Base-by-base conservation (phyloP, 2,329 filamentous ascomycete species). In the Davidsoniella australis region DNA sequence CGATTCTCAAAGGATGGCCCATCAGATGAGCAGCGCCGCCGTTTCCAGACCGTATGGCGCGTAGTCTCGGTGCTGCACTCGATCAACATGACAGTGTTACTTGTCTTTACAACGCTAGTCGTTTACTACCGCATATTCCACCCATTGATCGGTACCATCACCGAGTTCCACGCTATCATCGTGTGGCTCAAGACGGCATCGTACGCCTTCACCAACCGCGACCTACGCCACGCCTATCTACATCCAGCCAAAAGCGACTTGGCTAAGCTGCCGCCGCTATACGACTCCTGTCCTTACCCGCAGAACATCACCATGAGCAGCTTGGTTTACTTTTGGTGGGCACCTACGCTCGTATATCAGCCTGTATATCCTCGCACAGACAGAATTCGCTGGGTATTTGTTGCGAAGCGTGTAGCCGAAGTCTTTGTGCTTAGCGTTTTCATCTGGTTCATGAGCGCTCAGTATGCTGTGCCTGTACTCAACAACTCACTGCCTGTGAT, bases 111-210 rank as follows among this genome's bases (percentile, higher is more conserved):
- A 7, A 91, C 85, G 44, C 78, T 79, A 54, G 78, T 87, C 16
- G 88, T 98, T 16, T 98, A 94, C 68, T 89, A 81, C 63, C 74
- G 84, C 62, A 85, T 98, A 56, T 78, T 94, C 63, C 91, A 98
- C 63, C 91, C 91, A 0, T 74, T 94, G 16, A 93, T 98, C 57
- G 91, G 91, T 40, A 94, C 87, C 0, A 68, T 94, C 45, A 87
- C 84, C 55, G 85, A 96, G 64, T 66, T 94, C 53, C 91, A 98
- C 62, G 87, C 88, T 55, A 80, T 96, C 58, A 84, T 96, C 49
- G 88, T 96, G 46, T 95, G 88, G 81, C 75, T 98, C 58, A 98
- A 98, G 69, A 88, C 84, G 29, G 85, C 86, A 55, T 95, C 88
- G 0, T 98, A 96, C 61, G 91, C 89, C 20, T 84, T 96, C 59